Base-by-base conservation (phyloP, 2,329 filamentous ascomycete species). In the Sporothrix sp. region DNA sequence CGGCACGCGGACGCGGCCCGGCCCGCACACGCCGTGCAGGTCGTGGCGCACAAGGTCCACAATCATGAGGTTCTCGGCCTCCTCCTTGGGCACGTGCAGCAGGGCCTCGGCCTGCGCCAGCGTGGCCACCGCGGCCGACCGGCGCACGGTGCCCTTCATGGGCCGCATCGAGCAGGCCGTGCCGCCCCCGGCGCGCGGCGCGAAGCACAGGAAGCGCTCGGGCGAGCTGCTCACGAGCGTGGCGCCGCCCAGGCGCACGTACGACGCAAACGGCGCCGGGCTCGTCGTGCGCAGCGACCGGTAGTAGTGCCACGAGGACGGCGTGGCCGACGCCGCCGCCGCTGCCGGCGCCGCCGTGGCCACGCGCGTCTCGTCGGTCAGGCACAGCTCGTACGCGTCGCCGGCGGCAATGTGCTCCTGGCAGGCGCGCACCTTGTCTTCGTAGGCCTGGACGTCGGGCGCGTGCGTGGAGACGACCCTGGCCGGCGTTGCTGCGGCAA, bases 11-110 rank as follows among this genome's bases (percentile, higher is more conserved):
- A 96, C 88, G 52, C 78, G 77, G 0, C 81, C 82, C 1, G 84
- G 76, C 5, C 86, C 87, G 54, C 84, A 87, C 8, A 95, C 82
- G n/a, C 83, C 81, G 65, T 94, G 85, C 11, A 97, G 72, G 65
- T 97, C 91, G 62, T 97, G 91, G 0, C 91, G 79, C n/a, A 96
- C 93, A 1, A 97, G 74, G 65, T 97, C 91, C 2, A 95, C 90
- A 60, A 97, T 96, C 93, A 97, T 97, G 21, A 97, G 76, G 62
- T 97, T 97, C 70, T 97, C 91, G 0, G 91, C 91, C 59, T 87
- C 82, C 65, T 97, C 93, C 65, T 97, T 97, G 20, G 86, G 84
- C 0, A 87, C 77, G 52, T 84, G 79, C 13, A 96, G 76, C 35
- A 94, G 78, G 25, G 71, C 69, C 54, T 83, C 80, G 1, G 91